Percentiles rank a stretch among this genome's conserved stretches.
phyloP scores from a whole-genome alignment of 1,284 basidiomycete species.

The Heliocybe sulcata region DNA sequence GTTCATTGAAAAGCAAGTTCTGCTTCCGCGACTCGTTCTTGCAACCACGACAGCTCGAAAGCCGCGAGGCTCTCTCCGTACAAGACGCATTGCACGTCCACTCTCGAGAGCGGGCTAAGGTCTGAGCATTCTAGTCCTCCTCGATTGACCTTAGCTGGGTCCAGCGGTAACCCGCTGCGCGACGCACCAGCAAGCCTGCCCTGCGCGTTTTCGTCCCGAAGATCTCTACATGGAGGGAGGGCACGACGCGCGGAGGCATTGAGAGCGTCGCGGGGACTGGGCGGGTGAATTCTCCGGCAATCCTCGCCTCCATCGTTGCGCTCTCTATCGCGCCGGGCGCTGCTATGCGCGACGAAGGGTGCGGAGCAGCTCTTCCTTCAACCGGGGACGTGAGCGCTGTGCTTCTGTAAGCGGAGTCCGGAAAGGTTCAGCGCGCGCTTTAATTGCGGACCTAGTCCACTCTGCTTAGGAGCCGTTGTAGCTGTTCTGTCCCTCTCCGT shows the following conservation, averaged over 20 bases:
- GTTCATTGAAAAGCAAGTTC: background rate
- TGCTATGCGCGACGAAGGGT: no score
- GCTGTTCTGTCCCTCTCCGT: no score
- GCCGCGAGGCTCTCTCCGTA: slow-evolving; percentile 46
- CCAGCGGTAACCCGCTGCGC: slow-evolving; percentile 36
- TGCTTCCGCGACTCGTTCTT: background rate
- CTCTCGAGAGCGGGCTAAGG: slow-evolving; percentile 51
- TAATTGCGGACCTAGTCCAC: no score
- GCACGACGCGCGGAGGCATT: slow-evolving; percentile 17
- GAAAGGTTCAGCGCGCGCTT: no score
- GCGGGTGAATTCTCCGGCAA: slow-evolving; percentile 11
- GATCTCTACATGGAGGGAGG: slow-evolving; percentile 18
- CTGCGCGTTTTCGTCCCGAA: slow-evolving; percentile 18
- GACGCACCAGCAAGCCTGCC: slow-evolving; percentile 43
- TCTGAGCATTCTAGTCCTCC: slow-evolving; percentile 49
- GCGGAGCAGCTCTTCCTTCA: no score
- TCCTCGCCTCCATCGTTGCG: background rate
- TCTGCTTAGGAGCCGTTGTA: no score
- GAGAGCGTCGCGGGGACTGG: slow-evolving; percentile 26
- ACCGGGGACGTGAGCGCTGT: no score
- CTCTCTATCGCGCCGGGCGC: slow-evolving; percentile 13
- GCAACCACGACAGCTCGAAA: slow-evolving; percentile 34
- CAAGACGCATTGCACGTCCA: slow-evolving; percentile 24
- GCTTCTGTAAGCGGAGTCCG: no score
- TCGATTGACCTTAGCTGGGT: slow-evolving; percentile 44